Conservation (phyloP, 2,329 filamentous ascomycete genomes). For the Alternaria arborescens region DNA sequence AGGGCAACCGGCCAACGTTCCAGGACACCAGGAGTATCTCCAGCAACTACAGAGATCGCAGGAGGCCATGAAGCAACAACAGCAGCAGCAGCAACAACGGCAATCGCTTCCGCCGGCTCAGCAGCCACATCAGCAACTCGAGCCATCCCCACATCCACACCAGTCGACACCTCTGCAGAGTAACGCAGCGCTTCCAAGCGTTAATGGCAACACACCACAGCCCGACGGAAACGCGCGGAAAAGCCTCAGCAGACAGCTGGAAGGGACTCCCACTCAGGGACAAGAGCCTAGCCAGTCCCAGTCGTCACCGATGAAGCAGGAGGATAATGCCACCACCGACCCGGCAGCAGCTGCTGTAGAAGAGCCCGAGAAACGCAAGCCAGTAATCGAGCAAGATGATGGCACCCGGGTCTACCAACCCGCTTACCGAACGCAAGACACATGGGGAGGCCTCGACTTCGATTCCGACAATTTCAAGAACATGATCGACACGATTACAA, state of each 20-base stretch:
- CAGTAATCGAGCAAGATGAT: constrained; percentile 40
- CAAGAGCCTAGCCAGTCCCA: constrained; percentile 38
- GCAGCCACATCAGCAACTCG: constrained; percentile 34
- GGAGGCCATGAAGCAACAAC: constrained; percentile 51
- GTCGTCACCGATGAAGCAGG: constrained; percentile 42
- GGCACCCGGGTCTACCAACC: constrained; percentile 43
- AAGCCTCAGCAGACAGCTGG: constrained; percentile 48
- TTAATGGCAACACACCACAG: constrained; percentile 60
- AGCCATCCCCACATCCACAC: constrained; percentile 23
- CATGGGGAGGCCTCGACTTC: constrained; percentile 53
- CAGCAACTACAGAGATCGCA: constrained; percentile 55
- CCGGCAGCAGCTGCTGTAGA: constrained; percentile 24
- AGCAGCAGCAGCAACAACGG: constrained; percentile 47
- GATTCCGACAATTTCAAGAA: constrained; percentile 70
- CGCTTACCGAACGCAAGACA: constrained; percentile 36
- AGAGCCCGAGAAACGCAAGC: constrained; percentile 33
- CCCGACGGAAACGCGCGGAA: constrained; percentile 46
- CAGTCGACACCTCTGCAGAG: constrained; percentile 56
- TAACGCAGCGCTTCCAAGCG: constrained; percentile 57
- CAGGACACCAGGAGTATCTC: constrained; percentile 59
- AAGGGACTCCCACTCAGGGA: constrained; percentile 47
- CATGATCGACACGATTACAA: constrained; percentile 72
- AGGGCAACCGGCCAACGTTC: constrained; percentile 54
- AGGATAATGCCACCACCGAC: constrained; percentile 29
- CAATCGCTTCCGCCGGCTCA: constrained; percentile 52